Evolutionary conservation across 352 stramenopile species (phyloP).

Genomic region (Phytophthora ramorum): DNA sequence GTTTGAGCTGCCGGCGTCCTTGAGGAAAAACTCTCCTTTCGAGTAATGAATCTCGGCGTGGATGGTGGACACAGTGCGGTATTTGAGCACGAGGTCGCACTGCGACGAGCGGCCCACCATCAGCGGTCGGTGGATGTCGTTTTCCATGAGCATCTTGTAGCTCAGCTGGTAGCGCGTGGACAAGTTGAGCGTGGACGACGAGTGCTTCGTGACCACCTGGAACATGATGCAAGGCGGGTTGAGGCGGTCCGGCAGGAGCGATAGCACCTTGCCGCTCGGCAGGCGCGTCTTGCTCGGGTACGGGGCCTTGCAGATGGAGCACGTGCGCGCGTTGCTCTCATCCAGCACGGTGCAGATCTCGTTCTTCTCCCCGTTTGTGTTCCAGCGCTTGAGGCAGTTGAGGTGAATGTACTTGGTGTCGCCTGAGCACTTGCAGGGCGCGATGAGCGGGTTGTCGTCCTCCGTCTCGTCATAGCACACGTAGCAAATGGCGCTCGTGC

Average conservation of each 20-base stretch:
- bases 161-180: conserved; percentile 88
- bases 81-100: conserved; percentile 95
- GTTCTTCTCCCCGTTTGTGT: conserved; percentile 92
- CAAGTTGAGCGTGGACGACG: conserved; percentile 84
- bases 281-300: conserved; percentile 86
- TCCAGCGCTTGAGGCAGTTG: conserved; percentile 96
- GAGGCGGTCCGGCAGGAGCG: conserved; percentile 74
- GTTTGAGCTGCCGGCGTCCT: conserved; percentile 94
- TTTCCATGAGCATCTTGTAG: conserved; percentile 94
- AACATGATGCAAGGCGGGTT: conserved; percentile 89
- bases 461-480: conserved; percentile 90
- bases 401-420: conserved; percentile 97
- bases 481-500: conserved; percentile 86
- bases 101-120: conserved; percentile 94
- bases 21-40: conserved; percentile 95
- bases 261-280: conserved; percentile 75
- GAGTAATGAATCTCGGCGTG: conserved; percentile 95
- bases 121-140: conserved; percentile 90
- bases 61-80: conserved; percentile 94
- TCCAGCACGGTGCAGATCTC: conserved; percentile 89
- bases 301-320: conserved; percentile 87
- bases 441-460: conserved; percentile 93
- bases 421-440: conserved; percentile 94
- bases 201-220: conserved; percentile 89
- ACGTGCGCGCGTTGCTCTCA: conserved; percentile 85